Evolutionary conservation across 2,329 filamentous ascomycete genomes (phyloP), one percentile per base, ranked within the genome.

Genomic region (Apiospora arundinis): DNA sequence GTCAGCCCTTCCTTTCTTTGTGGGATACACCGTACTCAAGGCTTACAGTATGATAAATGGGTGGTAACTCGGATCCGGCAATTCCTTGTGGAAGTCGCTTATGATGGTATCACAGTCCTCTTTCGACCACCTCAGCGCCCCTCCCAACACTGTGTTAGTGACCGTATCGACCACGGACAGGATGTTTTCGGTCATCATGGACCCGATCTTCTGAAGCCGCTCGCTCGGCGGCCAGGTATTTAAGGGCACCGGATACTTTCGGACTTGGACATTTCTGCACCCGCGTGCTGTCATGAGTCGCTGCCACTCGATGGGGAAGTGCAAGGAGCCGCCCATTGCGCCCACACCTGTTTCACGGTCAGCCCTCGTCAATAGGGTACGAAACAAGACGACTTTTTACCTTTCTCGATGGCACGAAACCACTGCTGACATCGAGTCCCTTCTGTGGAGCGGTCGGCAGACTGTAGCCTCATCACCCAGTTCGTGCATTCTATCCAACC

Each of bases 401-500:
- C 75, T 77, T 77, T 70, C 28, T 72, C 72, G 70, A 81, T 70
- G 4, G 80, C 75, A 2, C 60, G 49, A 70, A 80, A 80, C 76
- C 80, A 80, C 44, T 74, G 77, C 14, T 77, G 32, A 18, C 56
- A 63, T 1, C 56, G 56, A 4, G 56, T 63, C 56, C 56, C 56
- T 23, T 63, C 32, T 6, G 32, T 63, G 8, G 56, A 63, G 67
- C 74, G 76, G 72, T 82, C 77, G 7, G 80, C 74, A 6, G 79
- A 80, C 48, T 79, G 75, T 4, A 80, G 75, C 21, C 78, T 70
- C 65, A 78, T 74, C 40, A 79, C 74, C 78, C 78, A 82, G 73
- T 82, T 81, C 40, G 79, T 80, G 71, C 81, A 79, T 74, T 82
- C 80, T 68, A 79, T 74, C 75, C 78, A 81, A n/a, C 79, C 80